Evolutionary conservation across 73 alveolate species (phyloP), one percentile per base, ranked within the genome.

Genomic region (Blepharisma stoltei): DNA sequence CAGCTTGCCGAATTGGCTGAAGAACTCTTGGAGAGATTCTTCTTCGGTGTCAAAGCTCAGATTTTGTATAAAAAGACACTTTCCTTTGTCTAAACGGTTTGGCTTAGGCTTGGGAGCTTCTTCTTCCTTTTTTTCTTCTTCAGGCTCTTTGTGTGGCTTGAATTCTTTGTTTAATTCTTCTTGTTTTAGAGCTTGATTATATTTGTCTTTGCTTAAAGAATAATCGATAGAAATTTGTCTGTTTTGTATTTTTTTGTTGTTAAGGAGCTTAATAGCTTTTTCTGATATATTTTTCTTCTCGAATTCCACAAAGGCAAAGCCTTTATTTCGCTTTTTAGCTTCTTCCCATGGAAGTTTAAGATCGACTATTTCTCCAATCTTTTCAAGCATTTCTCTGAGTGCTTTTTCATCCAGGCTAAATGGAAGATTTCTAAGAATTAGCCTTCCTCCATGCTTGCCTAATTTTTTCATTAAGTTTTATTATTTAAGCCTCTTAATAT

Each of bases 391-490:
- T 14, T 14, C 46, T 38, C 73, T 14, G 18, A 60, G 46, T 2
- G 46, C 38, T 20, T 60, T 60, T 5, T 60, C 73, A 14, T 60
- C 48, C 18, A 60, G 14, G 45, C 46, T 14, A 25, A 60, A 60
- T 20, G 73, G 73, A 60, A 60, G 37, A 38, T 60, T 60, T 60
- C 73, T 60, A 8, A 60, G 14, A 60, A 60, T 60, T 8, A 60
- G 73, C 45, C 73, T 60, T 20, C 73, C 73, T 60, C 73, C 73
- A 60, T 60, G 73, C 46, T 60, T 60, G 14, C 73, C 73, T 9
- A 60, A 38, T 25, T 60, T 60, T 60, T 60, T 60, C 73, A 60
- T 60, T 60, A 60, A 32, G 41, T 32, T 32, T 32, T 32, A 32
- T 32, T 32, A 32, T 32, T 32, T 32, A 0, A 32, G 41, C 41